These are phyloP conservation scores for Maudiozyma humilis DNA, from an alignment of 1,139 yeast genomes.

Conservation along the genomic window DNA sequence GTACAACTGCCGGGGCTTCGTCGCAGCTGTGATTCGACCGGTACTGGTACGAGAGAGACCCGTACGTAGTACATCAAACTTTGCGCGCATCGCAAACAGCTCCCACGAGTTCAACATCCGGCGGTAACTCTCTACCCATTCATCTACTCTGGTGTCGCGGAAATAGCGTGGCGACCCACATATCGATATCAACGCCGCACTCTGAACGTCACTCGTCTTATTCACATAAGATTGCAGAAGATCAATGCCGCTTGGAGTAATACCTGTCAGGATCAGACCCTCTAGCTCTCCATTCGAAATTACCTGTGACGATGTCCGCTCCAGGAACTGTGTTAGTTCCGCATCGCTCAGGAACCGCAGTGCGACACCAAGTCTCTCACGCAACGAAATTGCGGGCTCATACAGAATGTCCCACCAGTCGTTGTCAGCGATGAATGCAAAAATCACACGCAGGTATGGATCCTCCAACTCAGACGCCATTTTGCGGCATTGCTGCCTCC, in stretches of 20 bases:
- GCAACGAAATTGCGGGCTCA: constrained; percentile 76
- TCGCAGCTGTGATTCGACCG: constrained; percentile 43
- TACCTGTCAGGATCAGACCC: constrained; percentile 82
- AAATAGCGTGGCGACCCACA: constrained; percentile 82
- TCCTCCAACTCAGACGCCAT: constrained; percentile 82
- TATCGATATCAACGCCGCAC: constrained; percentile 74
- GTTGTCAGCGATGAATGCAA: constrained; percentile 88
- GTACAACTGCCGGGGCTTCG: constrained; percentile 66
- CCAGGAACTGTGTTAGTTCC: constrained; percentile 61
- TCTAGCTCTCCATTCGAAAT: constrained; percentile 77
- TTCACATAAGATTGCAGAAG: constrained; percentile 81
- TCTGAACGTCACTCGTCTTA: constrained; percentile 85
- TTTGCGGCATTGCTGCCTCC: constrained; percentile 88
- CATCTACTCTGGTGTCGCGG: constrained; percentile 56
- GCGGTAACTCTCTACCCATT: constrained; percentile 73
- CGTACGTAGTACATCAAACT: constrained; percentile 72
- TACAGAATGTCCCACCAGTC: constrained; percentile 96
- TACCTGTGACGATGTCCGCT: constrained; percentile 62
- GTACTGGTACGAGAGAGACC: constrained; percentile 48
- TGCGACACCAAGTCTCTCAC: constrained; percentile 88
- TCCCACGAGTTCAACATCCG: constrained; percentile 78
- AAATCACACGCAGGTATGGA: constrained; percentile 84
- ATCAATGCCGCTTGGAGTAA: constrained; percentile 76
- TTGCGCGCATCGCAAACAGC: constrained; percentile 67
- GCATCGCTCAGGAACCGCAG: constrained; percentile 73